These are phyloP conservation scores for Porodaedalea pini DNA, from an alignment of 1,284 basidiomycete species.

Conservation along the genomic window DNA sequence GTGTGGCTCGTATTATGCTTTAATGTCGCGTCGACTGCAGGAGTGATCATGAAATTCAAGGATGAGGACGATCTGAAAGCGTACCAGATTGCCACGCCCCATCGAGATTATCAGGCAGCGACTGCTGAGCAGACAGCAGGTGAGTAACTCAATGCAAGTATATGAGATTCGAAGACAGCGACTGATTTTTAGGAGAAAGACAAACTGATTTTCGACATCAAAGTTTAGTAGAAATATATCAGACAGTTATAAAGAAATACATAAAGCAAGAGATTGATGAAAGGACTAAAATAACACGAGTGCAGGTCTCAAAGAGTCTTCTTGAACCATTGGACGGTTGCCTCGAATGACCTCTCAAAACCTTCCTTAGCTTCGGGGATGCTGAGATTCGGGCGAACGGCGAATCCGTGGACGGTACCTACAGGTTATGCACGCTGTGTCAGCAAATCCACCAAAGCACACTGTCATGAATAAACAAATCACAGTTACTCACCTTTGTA, in stretches of 20 bases:
- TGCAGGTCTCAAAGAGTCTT: conserved; percentile 33
- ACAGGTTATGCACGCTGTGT: background rate
- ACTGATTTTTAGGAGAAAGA: conserved; percentile 4
- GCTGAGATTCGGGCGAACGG: conserved; percentile 45
- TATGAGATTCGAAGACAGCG: background rate
- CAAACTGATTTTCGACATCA: conserved; percentile 21
- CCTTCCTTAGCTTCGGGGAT: conserved; percentile 46
- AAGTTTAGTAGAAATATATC: background rate
- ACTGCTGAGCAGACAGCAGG: conserved; percentile 21
- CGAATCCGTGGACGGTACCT: conserved; percentile 60
- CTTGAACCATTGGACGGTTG: conserved; percentile 46
- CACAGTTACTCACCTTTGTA: conserved; percentile 44
- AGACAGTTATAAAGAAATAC: background rate
- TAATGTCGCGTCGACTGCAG: background rate
- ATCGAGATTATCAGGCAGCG: conserved; percentile 16
- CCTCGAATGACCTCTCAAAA: conserved; percentile 46
- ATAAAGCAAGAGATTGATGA: background rate
- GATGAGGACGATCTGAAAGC: conserved; percentile 16
- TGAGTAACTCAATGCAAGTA: background rate
- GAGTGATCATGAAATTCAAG: conserved; percentile 21
- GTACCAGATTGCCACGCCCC: conserved; percentile 12
- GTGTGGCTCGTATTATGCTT: too few species aligned
- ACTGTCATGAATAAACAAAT: background rate
- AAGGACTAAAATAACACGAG: background rate
- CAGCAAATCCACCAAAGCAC: background rate